Base-by-base conservation (phyloP, 1,284 basidiomycete species). In the Cryptococcus depauperatus region DNA sequence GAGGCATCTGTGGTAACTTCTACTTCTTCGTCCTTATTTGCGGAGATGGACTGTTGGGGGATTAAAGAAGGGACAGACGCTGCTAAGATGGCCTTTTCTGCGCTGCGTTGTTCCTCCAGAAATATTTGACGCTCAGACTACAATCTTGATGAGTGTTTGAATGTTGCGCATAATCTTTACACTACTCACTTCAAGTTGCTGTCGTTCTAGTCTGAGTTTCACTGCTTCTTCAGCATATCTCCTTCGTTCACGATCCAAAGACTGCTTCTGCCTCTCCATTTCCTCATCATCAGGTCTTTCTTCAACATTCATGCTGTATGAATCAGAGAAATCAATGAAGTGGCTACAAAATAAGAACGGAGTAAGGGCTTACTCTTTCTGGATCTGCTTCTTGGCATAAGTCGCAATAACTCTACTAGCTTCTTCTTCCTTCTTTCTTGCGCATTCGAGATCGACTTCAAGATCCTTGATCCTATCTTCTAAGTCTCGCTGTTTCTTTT, bases 181-280 rank as follows among this genome's bases (percentile, higher is more conserved):
- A n/a, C n/a, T 16, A 55, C 59, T 55, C 59, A 85, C 85, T 77
- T 86, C 83, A 5, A 88, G 63, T 4, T 73, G 69, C 3, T 77
- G 76, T 56, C 79, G 79, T 50, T 88, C 85, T 53, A 77, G 77
- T 0, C 78, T 78, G 13, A 89, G 66, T 48, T 74, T 75, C 16
- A 82, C 69, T 11, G 79, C 74, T 10, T 79, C 80, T 47, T 82
- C 79, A 0, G 79, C 79, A 54, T 85, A 80, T 50, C 78, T 78
- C 42, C 72, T 72, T 10, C 82, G 76, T 57, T 89, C 84, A 9
- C 76, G 71, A 41, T 86, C 81, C 6, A 89, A 77, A 14, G 57
- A 46, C 22, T 58, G 57, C 33, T 56, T 58, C 47, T 71, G 61
- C 11, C 58, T 51, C 40, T 56, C 52, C 28, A 66, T 42, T 26